Percentiles rank a stretch among this genome's conserved stretches.
Conservation (phyloP, 2,329 filamentous ascomycete species). For the Hypoxylon sp. region DNA sequence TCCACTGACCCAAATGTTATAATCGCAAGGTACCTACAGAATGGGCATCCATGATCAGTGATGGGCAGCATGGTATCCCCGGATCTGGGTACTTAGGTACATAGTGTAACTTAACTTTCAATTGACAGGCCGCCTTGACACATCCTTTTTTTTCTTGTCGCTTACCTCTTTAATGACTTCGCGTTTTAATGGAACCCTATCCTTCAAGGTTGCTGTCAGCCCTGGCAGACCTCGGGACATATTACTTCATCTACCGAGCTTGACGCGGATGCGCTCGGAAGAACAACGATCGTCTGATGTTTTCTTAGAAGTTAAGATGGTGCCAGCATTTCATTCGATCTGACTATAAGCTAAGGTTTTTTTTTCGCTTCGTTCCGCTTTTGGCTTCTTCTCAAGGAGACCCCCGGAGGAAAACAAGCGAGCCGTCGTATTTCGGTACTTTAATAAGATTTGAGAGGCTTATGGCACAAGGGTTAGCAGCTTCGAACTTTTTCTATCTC, state of each 20-base stretch:
- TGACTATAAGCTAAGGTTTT: conserved; percentile 17
- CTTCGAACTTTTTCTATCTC: conserved; percentile 14
- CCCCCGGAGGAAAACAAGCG: conserved; percentile 4
- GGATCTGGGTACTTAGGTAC: conserved; percentile 42
- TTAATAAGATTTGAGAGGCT: conserved; percentile 29
- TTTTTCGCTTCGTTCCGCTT: conserved; percentile 21
- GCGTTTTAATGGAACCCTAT: conserved; percentile 28
- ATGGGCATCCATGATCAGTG: conserved; percentile 37
- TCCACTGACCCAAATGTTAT: conserved; percentile 31
- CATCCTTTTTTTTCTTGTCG: conserved; percentile 17
- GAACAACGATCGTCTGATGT: conserved; percentile 17
- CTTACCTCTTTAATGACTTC: conserved; percentile 30
- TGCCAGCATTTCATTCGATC: conserved; percentile 23
- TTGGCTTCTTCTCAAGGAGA: not conserved
- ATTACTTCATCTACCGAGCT: conserved; percentile 39
- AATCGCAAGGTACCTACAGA: conserved; percentile 38
- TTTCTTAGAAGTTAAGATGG: conserved; percentile 22
- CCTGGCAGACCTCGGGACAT: conserved; percentile 39
- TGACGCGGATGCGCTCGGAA: conserved; percentile 22
- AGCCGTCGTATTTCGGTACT: conserved; percentile 14
- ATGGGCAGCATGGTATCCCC: conserved; percentile 45
- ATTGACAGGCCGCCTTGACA: conserved; percentile 26
- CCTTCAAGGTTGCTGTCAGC: conserved; percentile 33
- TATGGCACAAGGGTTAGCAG: conserved; percentile 27
- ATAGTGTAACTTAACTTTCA: not conserved